Percentiles rank a stretch among this genome's conserved stretches.
phyloP scores from a whole-genome alignment of 2,329 filamentous ascomycete species.

The Curvularia spicifera region DNA sequence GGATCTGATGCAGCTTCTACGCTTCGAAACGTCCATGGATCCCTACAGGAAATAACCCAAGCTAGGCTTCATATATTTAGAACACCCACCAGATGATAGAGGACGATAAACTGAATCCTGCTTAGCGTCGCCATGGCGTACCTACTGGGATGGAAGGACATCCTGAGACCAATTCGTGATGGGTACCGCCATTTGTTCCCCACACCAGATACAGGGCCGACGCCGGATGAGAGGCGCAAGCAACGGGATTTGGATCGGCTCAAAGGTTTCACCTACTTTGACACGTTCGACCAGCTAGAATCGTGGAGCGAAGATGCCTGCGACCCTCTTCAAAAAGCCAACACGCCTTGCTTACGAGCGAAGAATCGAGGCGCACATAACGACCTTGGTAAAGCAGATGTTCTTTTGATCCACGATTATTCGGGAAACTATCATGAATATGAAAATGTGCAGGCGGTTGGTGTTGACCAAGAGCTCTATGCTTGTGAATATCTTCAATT shows the following conservation, averaged over 20 bases:
- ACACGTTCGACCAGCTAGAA: conserved; percentile 50
- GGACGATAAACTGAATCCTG: not conserved
- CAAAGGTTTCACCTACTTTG: conserved; percentile 52
- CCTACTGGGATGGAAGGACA: conserved; percentile 48
- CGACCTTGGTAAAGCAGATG: conserved; percentile 23
- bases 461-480: conserved; percentile 45
- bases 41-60: not conserved
- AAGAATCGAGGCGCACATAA: not conserved
- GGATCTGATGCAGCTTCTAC: not conserved
- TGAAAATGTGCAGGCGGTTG: conserved; percentile 45
- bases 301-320: conserved; percentile 40
- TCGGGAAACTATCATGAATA: conserved; percentile 55
- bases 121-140: conserved; percentile 25
- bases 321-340: conserved; percentile 48
- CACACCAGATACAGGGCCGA: conserved; percentile 43
- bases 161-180: conserved; percentile 49
- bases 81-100: not conserved
- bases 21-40: not conserved
- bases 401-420: conserved; percentile 51
- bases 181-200: conserved; percentile 49
- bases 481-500: conserved; percentile 54
- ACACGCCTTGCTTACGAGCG: conserved; percentile 47
- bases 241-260: conserved; percentile 41
- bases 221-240: conserved; percentile 41
- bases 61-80: not conserved